Evolutionary conservation across 78 protist species (phyloP), one percentile per base, ranked within the genome.

Genomic region (Guillardia theta): DNA sequence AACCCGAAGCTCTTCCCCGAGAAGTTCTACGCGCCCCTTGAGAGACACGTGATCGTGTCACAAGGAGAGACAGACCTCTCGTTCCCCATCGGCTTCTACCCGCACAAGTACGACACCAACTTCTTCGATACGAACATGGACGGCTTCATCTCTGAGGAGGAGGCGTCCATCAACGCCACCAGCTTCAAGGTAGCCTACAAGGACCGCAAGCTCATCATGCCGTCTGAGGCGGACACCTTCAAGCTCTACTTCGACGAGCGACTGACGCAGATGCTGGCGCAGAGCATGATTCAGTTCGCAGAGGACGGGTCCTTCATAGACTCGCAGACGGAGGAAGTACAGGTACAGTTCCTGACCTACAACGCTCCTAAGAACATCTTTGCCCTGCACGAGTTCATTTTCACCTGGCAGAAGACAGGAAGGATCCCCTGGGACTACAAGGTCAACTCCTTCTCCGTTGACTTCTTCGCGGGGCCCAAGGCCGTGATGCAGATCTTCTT

Each of bases 31-130:
- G 1, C 0, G 15, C 41, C 0, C 37, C 10, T 0, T n/a, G 90
- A 78, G 90, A 24, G 45, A 3, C 70, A 58, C 70, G 21, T 27
- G 39, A 58, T 30, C 4, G 6, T 0, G 27, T 9, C 2, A 8
- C 2, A 58, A 8, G 70, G 70, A 24, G 6, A 58, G 70, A 58
- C 2, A 6, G 70, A 9, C 2, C 27, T 27, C 70, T 27, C 70
- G 70, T 24, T 58, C 70, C 70, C 90, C 90, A 43, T 78, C 50
- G 90, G 50, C 90, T 78, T 78, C 48, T 78, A 24, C 90, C 90
- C 90, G 37, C 48, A 78, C 90, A 18, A 43, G 50, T 78, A 78
- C 48, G 90, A 78, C 48, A 3, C n/a, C n/a, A n/a, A n/a, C n/a
- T n/a, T n/a, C n/a, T n/a, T n/a, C n/a, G n/a, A n/a, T n/a, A n/a